phyloP scores from a whole-genome alignment of 768 basidiomycete genomes.

The Ramaria sp. region DNA sequence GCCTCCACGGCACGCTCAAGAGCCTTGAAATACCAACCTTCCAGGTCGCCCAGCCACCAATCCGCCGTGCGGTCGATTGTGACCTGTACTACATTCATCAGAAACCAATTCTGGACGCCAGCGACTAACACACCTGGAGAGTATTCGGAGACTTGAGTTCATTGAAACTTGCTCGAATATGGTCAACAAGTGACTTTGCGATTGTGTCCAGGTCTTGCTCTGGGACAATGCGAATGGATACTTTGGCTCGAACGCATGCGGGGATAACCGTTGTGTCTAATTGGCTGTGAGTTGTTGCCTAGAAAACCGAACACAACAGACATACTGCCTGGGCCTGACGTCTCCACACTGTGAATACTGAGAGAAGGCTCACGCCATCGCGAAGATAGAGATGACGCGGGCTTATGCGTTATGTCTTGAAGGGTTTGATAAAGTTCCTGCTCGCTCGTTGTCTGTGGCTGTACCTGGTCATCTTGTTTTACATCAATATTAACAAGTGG shows the following conservation, averaged over 20 bases:
- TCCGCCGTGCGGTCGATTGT: conserved; percentile 75
- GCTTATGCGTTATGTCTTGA: conserved; percentile 52
- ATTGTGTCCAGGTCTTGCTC: conserved; percentile 77
- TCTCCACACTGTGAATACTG: conserved; percentile 76
- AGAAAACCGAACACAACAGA: conserved; percentile 7
- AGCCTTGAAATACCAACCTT: conserved; percentile 77
- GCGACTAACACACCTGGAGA: conserved; percentile 42
- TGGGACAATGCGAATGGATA: conserved; percentile 89
- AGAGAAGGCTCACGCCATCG: conserved; percentile 88
- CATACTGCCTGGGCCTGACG: conserved; percentile 73
- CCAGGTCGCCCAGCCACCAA: conserved; percentile 92
- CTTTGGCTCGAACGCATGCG: conserved; percentile 65
- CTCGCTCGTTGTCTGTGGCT: conserved; percentile 58
- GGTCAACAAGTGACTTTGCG: conserved; percentile 43
- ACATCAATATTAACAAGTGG: background rate
- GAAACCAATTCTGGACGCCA: background rate
- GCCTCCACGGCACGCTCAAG: conserved; percentile 73
- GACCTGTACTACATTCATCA: conserved; percentile 36
- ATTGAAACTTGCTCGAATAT: conserved; percentile 50
- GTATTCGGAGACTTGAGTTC: conserved; percentile 55
- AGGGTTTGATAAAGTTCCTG: conserved; percentile 55
- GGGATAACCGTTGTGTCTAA: conserved; percentile 86
- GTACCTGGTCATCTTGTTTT: conserved; percentile 63
- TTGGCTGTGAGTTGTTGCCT: background rate
- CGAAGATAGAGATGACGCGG: conserved; percentile 57